A percentile compares a stretch with the other conserved stretches of the same genome.
phyloP scores from a whole-genome alignment of 352 stramenopile genomes.

The Globisporangium apiculatum region DNA sequence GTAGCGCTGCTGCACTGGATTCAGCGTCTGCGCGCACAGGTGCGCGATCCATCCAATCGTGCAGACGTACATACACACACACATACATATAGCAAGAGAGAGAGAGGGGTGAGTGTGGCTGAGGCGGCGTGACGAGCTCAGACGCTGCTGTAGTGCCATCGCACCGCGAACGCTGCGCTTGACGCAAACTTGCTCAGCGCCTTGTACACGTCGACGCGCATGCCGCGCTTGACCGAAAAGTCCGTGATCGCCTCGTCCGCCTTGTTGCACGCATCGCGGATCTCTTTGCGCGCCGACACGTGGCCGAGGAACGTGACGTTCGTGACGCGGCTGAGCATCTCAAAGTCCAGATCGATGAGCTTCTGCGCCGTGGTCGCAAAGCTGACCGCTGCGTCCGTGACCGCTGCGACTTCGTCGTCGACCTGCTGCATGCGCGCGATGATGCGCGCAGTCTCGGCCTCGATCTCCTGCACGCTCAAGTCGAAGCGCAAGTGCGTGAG shows the following conservation, averaged over 20 bases:
- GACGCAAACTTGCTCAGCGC: constrained; percentile 47
- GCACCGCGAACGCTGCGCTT: constrained; percentile 37
- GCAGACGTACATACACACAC: not conserved
- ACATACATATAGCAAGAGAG: not conserved
- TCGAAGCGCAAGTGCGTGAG: constrained; percentile 69
- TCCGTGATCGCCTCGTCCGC: constrained; percentile 76
- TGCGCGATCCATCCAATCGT: too few species aligned
- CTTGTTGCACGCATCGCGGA: constrained; percentile 76
- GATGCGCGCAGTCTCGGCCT: constrained; percentile 56
- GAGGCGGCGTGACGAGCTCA: too few species aligned
- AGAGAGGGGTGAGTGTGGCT: too few species aligned
- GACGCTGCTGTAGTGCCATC: not conserved
- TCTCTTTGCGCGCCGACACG: constrained; percentile 51
- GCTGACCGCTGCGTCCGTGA: constrained; percentile 29
- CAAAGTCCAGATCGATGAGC: constrained; percentile 76
- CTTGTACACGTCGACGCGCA: constrained; percentile 84
- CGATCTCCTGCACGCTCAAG: constrained; percentile 65
- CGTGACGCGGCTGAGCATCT: constrained; percentile 76
- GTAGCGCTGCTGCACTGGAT: constrained; percentile 62
- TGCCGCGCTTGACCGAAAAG: constrained; percentile 68
- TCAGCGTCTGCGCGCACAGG: constrained; percentile 30
- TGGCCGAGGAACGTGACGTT: constrained; percentile 86
- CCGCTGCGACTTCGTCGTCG: constrained; percentile 59
- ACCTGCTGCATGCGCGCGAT: constrained; percentile 59
- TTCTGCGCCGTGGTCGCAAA: constrained; percentile 74